Conservation (phyloP, 805 yeast species). For the Teunomyces gatunensis region DNA sequence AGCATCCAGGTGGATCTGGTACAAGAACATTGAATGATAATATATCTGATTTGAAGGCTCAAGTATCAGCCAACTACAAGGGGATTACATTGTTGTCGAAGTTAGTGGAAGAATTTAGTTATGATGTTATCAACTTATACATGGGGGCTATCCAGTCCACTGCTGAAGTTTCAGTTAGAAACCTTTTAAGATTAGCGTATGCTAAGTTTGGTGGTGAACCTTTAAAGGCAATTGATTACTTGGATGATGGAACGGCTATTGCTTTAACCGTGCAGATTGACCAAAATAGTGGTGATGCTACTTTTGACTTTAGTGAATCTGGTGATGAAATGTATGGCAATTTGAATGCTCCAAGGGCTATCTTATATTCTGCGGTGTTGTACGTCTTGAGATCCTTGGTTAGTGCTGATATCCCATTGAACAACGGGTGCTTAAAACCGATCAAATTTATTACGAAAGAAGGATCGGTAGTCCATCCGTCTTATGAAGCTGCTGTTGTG, state of each 20-base stretch:
- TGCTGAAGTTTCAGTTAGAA: slow-evolving; percentile 70
- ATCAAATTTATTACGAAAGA: slow-evolving; percentile 51
- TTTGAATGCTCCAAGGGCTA: slow-evolving; percentile 89
- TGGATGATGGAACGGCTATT: slow-evolving; percentile 82
- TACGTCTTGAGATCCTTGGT: slow-evolving; percentile 85
- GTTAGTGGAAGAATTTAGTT: slow-evolving; percentile 62
- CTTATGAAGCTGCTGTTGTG: slow-evolving; percentile 86
- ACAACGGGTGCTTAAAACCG: slow-evolving; percentile 89
- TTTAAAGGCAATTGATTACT: slow-evolving; percentile 56
- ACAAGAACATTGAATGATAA: slow-evolving; percentile 82
- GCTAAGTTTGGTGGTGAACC: slow-evolving; percentile 38
- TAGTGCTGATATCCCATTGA: slow-evolving; percentile 83
- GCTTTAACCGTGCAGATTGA: slow-evolving; percentile 50
- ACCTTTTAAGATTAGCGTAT: slow-evolving; percentile 29
- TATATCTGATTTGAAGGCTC: slow-evolving; percentile 55
- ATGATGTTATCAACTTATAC: slow-evolving; percentile 59
- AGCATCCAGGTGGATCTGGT: slow-evolving; percentile 84
- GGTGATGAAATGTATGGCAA: slow-evolving; percentile 88
- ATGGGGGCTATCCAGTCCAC: slow-evolving; percentile 82
- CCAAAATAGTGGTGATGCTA: slow-evolving; percentile 53
- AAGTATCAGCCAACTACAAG: slow-evolving; percentile 78
- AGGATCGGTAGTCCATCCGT: slow-evolving; percentile 59
- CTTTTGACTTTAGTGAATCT: slow-evolving; percentile 83
- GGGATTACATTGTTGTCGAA: slow-evolving; percentile 67
- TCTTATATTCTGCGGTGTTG: slow-evolving; percentile 83